phyloP scores from a whole-genome alignment of 768 basidiomycete genomes.

The Kwoniella botswanensis region DNA sequence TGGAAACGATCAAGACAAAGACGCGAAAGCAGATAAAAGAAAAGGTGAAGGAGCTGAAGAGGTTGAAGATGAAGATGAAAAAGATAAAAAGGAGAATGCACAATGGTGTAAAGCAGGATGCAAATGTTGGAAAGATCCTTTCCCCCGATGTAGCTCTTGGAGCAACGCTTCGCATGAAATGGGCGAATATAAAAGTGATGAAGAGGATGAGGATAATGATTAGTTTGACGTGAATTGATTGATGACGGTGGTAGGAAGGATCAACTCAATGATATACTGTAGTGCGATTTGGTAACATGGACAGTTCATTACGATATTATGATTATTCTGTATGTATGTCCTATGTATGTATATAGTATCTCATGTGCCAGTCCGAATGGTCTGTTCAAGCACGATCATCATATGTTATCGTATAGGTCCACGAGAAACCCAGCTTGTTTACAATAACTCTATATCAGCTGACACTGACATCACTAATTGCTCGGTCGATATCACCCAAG shows the following conservation, averaged over 20 bases:
- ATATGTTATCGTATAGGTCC: too few relatives aligned
- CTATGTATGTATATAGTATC: too few relatives aligned
- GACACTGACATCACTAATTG: too few relatives aligned
- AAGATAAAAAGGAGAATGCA: not conserved
- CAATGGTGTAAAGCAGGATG: conserved; percentile 2
- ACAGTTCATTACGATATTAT: too few relatives aligned
- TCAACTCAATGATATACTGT: not conserved
- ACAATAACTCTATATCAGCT: too few relatives aligned
- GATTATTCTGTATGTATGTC: too few relatives aligned
- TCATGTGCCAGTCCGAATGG: too few relatives aligned
- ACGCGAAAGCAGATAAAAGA: not conserved
- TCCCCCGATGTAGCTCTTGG: not conserved
- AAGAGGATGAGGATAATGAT: not conserved
- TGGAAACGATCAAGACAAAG: not conserved
- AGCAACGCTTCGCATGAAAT: not conserved
- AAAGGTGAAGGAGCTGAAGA: not conserved
- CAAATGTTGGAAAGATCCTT: not conserved
- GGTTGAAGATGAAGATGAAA: not conserved
- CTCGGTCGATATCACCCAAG: too few relatives aligned
- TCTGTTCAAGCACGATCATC: too few relatives aligned
- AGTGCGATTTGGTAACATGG: not conserved
- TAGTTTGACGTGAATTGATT: not conserved
- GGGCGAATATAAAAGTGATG: not conserved
- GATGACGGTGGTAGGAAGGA: not conserved
- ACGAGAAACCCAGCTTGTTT: too few relatives aligned